Base-by-base conservation (phyloP, 2,329 filamentous ascomycete species). In the Colletotrichum godetiae region DNA sequence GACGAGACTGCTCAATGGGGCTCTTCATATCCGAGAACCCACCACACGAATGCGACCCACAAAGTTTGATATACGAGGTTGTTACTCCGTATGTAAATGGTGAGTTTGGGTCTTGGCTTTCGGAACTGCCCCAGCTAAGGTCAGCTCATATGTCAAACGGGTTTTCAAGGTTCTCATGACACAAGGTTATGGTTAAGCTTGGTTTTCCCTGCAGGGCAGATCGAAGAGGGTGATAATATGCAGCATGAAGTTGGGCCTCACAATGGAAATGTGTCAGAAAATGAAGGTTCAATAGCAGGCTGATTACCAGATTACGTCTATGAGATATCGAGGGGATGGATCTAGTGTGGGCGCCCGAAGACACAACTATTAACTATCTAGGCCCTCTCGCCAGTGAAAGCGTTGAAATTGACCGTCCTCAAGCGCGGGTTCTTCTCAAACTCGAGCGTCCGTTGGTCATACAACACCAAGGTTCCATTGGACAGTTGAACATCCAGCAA, bases 341-440 rank as follows among this genome's bases (percentile, higher is more conserved):
- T n/a, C 3, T 49, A 49, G 4, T 10, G n/a, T n/a, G n/a, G n/a
- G n/a, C n/a, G n/a, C n/a, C 19, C 8, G 15, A 10, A 46, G 42
- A 46, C 7, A 19, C 6, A 46, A 10, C 6, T 4, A n/a, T n/a
- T n/a, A n/a, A n/a, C n/a, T n/a, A 15, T 49, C 7, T n/a, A 55
- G 22, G 66, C 66, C n/a, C 67, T 29, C 29, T 73, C 71, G 29
- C 71, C 71, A 7, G 37, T 35, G 24, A 74, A 74, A 5, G 58
- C 33, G 27, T 70, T 33, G 24, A 70, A 74, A n/a, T 70, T 33
- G 24, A 70, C 70, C 11, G 33, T 42, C 58, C 61, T 70, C 62
- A 61, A 29, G 11, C 71, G 52, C 15, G 67, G 46, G 46, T 67
- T 66, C 57, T 67, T 74, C 67, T 74, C 71, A 49, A 70, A 74